Conservation (phyloP, 2,329 filamentous ascomycete species). For the Sporothrix phasma region DNA sequence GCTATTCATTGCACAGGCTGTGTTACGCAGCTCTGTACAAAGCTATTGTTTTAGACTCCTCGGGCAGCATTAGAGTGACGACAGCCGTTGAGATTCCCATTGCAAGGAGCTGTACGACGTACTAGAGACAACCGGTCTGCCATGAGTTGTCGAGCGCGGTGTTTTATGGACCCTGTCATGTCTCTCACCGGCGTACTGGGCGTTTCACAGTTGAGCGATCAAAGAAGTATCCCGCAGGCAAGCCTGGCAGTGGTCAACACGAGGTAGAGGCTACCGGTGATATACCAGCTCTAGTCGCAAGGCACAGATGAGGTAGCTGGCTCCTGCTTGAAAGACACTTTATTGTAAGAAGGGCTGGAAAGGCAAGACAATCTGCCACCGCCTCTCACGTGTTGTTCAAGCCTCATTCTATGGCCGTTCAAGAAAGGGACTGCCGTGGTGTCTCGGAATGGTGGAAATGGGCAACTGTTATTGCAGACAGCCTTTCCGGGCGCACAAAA, state of each 20-base stretch:
- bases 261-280: too few species aligned
- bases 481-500: not conserved
- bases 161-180: not conserved
- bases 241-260: too few species aligned
- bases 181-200: not conserved
- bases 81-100: too few species aligned
- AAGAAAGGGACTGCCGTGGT: not conserved
- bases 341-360: not conserved
- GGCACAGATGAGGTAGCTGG: too few species aligned
- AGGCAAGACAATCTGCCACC: not conserved
- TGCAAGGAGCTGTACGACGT: too few species aligned
- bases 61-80: not conserved
- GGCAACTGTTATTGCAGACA: not conserved
- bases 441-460: not conserved
- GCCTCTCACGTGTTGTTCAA: not conserved
- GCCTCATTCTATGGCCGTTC: not conserved
- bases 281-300: too few species aligned
- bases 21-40: not conserved
- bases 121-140: not conserved
- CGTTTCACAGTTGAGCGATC: not conserved
- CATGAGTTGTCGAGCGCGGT: not conserved
- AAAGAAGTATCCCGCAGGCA: not conserved
- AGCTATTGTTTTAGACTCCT: not conserved
- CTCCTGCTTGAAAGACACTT: too few species aligned
- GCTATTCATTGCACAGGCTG: not conserved